These are phyloP conservation scores for Taphrina communis DNA, from an alignment of 1,139 yeast genomes.

Conservation along the genomic window DNA sequence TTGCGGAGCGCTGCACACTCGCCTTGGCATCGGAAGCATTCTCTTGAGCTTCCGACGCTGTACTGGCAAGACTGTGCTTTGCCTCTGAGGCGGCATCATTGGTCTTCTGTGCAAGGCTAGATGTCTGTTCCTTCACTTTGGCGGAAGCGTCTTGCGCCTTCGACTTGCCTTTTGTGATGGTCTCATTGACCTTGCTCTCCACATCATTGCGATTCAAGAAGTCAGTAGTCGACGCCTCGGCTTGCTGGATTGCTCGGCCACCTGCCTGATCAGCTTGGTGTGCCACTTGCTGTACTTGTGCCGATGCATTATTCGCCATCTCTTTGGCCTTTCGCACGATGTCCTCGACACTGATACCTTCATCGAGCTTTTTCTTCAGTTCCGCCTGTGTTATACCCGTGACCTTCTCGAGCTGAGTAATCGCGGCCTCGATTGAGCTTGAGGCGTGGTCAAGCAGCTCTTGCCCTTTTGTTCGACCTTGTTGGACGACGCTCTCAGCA, in stretches of 20 bases:
- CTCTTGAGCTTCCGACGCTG: background rate
- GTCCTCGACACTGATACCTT: conserved; percentile 30
- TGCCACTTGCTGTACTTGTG: conserved; percentile 5
- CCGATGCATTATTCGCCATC: conserved; percentile 6
- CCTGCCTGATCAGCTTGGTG: conserved; percentile 27
- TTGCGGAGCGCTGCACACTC: conserved; percentile 11
- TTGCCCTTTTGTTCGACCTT: conserved; percentile 19
- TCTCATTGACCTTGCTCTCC: conserved; percentile 12
- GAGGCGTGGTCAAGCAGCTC: conserved; percentile 9
- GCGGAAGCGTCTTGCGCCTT: conserved; percentile 1
- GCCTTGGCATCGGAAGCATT: background rate
- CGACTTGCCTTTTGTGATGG: conserved; percentile 14
- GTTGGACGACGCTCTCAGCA: conserved; percentile 1
- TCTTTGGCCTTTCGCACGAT: conserved; percentile 19
- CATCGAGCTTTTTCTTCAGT: conserved; percentile 14
- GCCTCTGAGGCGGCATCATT: conserved; percentile 2
- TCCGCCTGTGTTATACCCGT: conserved; percentile 32
- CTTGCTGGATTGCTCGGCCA: conserved; percentile 4
- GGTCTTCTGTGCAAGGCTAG: background rate
- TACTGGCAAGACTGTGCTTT: background rate
- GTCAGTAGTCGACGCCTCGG: conserved; percentile 17
- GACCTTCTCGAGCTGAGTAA: conserved; percentile 27
- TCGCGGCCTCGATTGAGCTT: conserved; percentile 18
- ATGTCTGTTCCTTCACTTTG: background rate
- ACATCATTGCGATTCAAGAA: conserved; percentile 16